These are phyloP conservation scores for Blakeslea trispora DNA, from an alignment of 371 early-diverging fungal species.

Conservation along the genomic window DNA sequence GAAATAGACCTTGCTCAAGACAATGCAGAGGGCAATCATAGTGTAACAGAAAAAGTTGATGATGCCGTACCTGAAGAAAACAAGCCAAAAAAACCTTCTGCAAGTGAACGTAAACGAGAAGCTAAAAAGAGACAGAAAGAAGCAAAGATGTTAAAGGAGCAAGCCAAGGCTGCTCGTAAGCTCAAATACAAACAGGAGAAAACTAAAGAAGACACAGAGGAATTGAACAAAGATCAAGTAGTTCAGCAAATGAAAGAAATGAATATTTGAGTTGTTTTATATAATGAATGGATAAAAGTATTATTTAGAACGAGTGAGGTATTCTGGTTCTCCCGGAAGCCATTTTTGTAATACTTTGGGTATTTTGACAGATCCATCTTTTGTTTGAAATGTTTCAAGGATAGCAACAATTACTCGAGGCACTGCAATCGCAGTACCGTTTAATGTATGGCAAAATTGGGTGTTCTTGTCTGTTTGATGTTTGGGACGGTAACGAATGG, in stretches of 20 bases:
- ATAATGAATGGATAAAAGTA: no score
- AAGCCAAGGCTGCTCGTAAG: conserved; percentile 17
- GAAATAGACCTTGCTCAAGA: no score
- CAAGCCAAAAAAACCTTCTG: conserved; percentile 22
- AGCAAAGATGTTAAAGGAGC: conserved; percentile 21
- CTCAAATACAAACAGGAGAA: conserved; percentile 8
- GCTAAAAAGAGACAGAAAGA: conserved; percentile 36
- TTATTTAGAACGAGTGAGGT: conserved; percentile 5
- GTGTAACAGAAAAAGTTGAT: background rate
- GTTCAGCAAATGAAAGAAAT: conserved; percentile 31
- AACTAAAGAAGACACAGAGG: background rate
- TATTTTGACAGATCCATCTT: conserved; percentile 70
- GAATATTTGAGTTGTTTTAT: conserved; percentile 35
- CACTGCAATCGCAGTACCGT: conserved; percentile 94
- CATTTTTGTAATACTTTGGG: conserved; percentile 77
- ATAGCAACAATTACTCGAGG: conserved; percentile 89
- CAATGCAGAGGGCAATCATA: background rate
- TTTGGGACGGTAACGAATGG: conserved; percentile 55
- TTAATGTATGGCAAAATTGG: conserved; percentile 88
- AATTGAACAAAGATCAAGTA: background rate
- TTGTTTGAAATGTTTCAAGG: conserved; percentile 78
- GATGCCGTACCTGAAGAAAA: background rate
- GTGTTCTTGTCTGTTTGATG: conserved; percentile 29
- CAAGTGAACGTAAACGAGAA: conserved; percentile 33
- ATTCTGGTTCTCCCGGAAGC: conserved; percentile 54